Evolutionary conservation across 2,329 filamentous ascomycete genomes (phyloP).

Genomic region (Colletotrichum phormii): DNA sequence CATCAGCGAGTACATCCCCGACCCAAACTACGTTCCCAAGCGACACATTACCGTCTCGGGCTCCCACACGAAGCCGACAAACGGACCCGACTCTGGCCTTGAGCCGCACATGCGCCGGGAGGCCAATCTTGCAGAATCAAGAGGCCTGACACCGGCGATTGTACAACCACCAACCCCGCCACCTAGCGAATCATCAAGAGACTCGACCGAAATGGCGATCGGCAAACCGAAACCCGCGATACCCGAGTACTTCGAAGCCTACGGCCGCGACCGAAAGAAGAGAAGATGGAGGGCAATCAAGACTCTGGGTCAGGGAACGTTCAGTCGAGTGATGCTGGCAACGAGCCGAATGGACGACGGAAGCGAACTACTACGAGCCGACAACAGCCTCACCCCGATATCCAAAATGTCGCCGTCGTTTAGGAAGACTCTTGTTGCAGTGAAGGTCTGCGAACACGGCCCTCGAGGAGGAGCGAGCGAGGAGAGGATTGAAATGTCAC

Average conservation of each 20-base stretch:
- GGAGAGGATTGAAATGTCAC: slow-evolving; percentile 89
- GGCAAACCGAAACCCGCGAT: slow-evolving; percentile 52
- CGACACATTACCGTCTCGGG: slow-evolving; percentile 81
- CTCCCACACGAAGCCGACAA: slow-evolving; percentile 59
- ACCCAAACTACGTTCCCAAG: slow-evolving; percentile 74
- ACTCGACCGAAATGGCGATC: slow-evolving; percentile 56
- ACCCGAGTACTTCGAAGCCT: slow-evolving; percentile 77
- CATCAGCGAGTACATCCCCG: slow-evolving; percentile 88
- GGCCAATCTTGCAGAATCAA: slow-evolving; percentile 80
- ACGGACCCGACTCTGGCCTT: slow-evolving; percentile 48
- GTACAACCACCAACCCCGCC: slow-evolving; percentile 82
- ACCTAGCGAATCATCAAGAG: slow-evolving; percentile 76
- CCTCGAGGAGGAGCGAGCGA: slow-evolving; percentile 94
- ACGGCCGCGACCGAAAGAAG: slow-evolving; percentile 75
- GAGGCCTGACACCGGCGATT: slow-evolving; percentile 75
- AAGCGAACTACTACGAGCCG: slow-evolving; percentile 49
- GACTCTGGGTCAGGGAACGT: slow-evolving; percentile 90
- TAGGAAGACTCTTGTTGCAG: slow-evolving; percentile 86
- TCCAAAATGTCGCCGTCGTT: slow-evolving; percentile 55
- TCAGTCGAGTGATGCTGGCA: slow-evolving; percentile 92
- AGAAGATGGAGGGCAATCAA: slow-evolving; percentile 84
- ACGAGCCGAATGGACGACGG: slow-evolving; percentile 77
- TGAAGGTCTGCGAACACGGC: slow-evolving; percentile 96
- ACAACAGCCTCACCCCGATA: slow-evolving; percentile 51
- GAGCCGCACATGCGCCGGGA: slow-evolving; percentile 76